Percentiles rank a stretch among this genome's conserved stretches.
These are phyloP conservation scores for Tothia fuscella DNA, from an alignment of 2,329 filamentous ascomycete genomes.

Conservation along the genomic window DNA sequence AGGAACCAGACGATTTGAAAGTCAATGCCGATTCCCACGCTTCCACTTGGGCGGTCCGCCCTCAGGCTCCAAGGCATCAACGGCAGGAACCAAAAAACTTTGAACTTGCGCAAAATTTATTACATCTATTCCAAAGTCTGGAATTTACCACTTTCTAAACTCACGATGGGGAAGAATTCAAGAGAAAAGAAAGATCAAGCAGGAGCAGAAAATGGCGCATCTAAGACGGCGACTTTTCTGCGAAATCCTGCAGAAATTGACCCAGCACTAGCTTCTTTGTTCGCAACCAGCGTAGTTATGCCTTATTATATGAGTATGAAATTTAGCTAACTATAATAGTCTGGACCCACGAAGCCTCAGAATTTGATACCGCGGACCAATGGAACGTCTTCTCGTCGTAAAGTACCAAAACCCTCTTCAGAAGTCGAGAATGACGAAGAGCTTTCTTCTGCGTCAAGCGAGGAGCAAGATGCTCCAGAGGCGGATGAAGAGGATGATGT, in stretches of 20 bases:
- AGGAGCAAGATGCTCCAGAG: not conserved
- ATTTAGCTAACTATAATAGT: constrained; percentile 1
- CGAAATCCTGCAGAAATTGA: constrained; percentile 29
- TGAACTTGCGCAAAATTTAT: too few species aligned
- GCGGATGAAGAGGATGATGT: not conserved
- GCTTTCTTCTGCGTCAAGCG: constrained; percentile 2
- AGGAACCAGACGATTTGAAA: too few species aligned
- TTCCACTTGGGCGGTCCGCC: too few species aligned
- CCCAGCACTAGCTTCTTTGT: constrained; percentile 34
- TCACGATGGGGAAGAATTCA: constrained; percentile 20
- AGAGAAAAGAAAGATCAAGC: constrained; percentile 10
- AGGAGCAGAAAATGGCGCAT: constrained; percentile 7
- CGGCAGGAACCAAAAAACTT: too few species aligned
- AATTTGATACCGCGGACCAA: not conserved
- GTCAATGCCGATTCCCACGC: too few species aligned
- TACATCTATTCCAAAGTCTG: too few species aligned
- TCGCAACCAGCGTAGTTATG: constrained; percentile 28
- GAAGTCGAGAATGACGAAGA: constrained; percentile 35
- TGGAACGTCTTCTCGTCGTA: not conserved
- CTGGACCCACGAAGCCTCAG: not conserved
- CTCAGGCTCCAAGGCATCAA: too few species aligned
- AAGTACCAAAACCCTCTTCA: not conserved
- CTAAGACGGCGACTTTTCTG: constrained; percentile 18
- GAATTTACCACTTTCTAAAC: not conserved
- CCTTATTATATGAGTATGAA: not conserved